These are phyloP conservation scores for Dictyostelium intermedium DNA, from an alignment of 78 protist genomes.

Conservation along the genomic window DNA sequence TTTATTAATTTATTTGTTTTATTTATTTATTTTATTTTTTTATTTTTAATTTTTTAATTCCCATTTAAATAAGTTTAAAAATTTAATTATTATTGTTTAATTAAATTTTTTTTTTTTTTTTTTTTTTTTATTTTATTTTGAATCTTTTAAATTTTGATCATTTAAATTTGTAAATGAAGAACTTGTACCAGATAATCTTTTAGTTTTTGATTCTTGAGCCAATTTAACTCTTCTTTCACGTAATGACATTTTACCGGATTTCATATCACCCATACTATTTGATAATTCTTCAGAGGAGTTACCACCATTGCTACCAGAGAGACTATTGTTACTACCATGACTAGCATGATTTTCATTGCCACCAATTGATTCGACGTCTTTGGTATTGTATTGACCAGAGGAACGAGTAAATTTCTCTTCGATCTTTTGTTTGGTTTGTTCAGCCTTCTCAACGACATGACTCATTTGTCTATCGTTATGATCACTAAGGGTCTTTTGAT, in stretches of 20 bases:
- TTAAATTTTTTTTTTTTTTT: not conserved
- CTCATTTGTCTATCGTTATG: constrained; percentile 36
- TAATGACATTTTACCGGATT: constrained; percentile 45
- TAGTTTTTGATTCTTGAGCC: constrained; percentile 54
- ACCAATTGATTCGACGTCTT: constrained; percentile 6
- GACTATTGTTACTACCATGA: not conserved
- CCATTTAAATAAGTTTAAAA: no score
- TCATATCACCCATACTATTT: not conserved
- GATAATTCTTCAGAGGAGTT: not conserved
- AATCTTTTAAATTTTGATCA: constrained; percentile 21
- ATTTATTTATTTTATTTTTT: no score
- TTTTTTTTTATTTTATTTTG: not conserved
- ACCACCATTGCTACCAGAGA: not conserved
- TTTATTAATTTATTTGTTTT: no score
- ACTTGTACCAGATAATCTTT: constrained; percentile 14
- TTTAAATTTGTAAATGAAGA: constrained; percentile 11
- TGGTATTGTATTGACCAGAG: constrained; percentile 34
- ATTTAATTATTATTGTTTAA: not conserved
- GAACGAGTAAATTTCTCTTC: constrained; percentile 63
- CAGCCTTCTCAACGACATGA: constrained; percentile 18
- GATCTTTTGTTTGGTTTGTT: constrained; percentile 42
- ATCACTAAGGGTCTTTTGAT: constrained; percentile 17
- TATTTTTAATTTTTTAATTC: no score
- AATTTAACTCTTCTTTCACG: constrained; percentile 57
- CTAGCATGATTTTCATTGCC: not conserved